phyloP scores from a whole-genome alignment of 1,284 basidiomycete genomes.

The Melampsora larici-populina region DNA sequence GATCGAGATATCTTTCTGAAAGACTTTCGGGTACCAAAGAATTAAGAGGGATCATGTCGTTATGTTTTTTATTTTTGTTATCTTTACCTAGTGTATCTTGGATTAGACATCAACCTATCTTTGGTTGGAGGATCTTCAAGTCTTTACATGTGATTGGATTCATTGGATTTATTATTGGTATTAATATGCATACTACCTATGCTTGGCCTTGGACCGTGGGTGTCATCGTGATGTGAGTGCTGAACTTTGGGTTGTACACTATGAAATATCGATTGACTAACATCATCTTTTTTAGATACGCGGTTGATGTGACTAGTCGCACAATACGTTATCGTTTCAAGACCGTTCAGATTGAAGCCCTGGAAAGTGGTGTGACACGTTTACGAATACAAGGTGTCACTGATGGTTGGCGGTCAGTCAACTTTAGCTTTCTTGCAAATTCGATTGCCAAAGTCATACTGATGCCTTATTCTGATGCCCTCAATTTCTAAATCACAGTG shows the following conservation, averaged over 20 bases:
- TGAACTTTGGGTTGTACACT: not conserved
- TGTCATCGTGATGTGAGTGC: conserved; percentile 1
- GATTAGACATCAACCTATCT: not conserved
- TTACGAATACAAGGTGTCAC: not conserved
- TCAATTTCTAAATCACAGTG: not conserved
- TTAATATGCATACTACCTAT: conserved; percentile 12
- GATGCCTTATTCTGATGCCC: not conserved
- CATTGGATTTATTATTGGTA: not conserved
- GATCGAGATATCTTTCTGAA: not conserved
- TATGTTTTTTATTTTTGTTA: conserved; percentile 4
- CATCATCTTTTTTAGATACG: not conserved
- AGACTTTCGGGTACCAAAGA: not conserved
- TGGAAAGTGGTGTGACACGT: not conserved
- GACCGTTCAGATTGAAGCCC: not conserved
- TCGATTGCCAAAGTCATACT: not conserved
- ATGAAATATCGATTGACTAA: too few relatives aligned
- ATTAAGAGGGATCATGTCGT: not conserved
- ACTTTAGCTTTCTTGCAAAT: not conserved
- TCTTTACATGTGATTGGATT: conserved; percentile 16
- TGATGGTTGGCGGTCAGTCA: not conserved
- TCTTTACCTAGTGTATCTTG: not conserved
- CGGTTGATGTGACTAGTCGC: conserved; percentile 6
- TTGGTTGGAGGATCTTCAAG: conserved; percentile 19
- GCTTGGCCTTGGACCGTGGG: not conserved
- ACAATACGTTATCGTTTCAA: not conserved